These are phyloP conservation scores for Triticum dicoccoides DNA, from an alignment of 176 grass and related monocot genomes.

Conservation along the genomic window DNA sequence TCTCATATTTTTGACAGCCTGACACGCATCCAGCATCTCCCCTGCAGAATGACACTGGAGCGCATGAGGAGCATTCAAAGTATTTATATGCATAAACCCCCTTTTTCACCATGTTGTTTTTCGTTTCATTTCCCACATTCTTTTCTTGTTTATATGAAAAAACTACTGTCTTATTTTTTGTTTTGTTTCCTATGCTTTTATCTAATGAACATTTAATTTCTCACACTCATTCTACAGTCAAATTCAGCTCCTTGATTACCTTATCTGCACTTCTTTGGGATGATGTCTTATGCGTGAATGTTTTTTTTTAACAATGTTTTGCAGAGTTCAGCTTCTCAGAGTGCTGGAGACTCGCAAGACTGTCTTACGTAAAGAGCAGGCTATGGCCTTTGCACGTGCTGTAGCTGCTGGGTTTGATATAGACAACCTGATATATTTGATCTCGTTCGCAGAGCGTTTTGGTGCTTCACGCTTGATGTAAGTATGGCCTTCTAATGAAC, in stretches of 20 bases:
- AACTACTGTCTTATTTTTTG: too few relatives aligned
- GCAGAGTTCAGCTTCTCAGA: constrained; percentile 87
- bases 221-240: neutral
- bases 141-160: neutral
- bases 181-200: neutral
- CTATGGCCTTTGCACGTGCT: constrained; percentile 95
- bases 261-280: too few relatives aligned
- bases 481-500: constrained; percentile 11
- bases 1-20: constrained; percentile 54
- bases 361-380: constrained; percentile 91
- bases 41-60: constrained; percentile 55
- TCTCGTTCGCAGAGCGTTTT: constrained; percentile 72
- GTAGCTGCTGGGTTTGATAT: constrained; percentile 92
- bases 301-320: constrained; percentile 20
- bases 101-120: neutral
- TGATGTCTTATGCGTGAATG: neutral
- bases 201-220: neutral
- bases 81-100: constrained; percentile 31
- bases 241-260: neutral
- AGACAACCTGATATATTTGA: constrained; percentile 68
- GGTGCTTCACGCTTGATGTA: constrained; percentile 87
- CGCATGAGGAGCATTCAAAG: constrained; percentile 92
- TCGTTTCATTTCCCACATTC: neutral
- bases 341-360: constrained; percentile 89
- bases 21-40: constrained; percentile 42